A percentile compares a stretch with the other conserved stretches of the same genome.
Evolutionary conservation across 2,329 filamentous ascomycete genomes (phyloP).

Genomic region (Venturia aucupariae): DNA sequence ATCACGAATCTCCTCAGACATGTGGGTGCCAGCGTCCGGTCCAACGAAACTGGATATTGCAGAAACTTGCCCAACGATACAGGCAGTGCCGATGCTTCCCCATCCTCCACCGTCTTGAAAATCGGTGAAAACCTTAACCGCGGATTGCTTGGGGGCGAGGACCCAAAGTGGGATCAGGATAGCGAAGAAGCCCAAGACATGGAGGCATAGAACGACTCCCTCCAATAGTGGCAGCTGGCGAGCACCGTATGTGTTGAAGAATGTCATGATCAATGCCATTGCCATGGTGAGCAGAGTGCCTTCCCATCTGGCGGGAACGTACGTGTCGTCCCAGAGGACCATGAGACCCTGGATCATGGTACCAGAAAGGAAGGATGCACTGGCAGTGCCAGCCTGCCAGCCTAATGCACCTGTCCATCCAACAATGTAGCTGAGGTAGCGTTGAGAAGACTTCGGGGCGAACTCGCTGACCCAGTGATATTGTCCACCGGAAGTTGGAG

Average conservation of each 20-base stretch:
- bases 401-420: constrained; percentile 27
- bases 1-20: constrained; percentile 27
- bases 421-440: constrained; percentile 16
- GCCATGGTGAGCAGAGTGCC: constrained; percentile 17
- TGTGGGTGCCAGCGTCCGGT: constrained; percentile 15
- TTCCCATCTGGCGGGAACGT: constrained; percentile 22
- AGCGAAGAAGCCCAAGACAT: constrained; percentile 24
- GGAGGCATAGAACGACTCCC: constrained; percentile 22
- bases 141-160: constrained; percentile 21
- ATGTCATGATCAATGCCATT: constrained; percentile 16
- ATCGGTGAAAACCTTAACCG: constrained; percentile 20
- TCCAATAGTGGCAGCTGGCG: constrained; percentile 24
- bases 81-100: constrained; percentile 22
- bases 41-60: constrained; percentile 13
- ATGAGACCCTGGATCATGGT: constrained; percentile 28
- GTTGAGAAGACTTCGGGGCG: constrained; percentile 14
- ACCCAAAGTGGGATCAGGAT: constrained; percentile 25
- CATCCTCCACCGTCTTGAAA: constrained; percentile 20
- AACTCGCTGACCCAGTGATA: constrained; percentile 27
- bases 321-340: constrained; percentile 27
- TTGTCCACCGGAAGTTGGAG: constrained; percentile 23
- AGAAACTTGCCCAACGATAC: constrained; percentile 16
- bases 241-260: constrained; percentile 22
- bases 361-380: constrained; percentile 16
- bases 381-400: constrained; percentile 16